Evolutionary conservation across 208 protist genomes (phyloP), one percentile per base, ranked within the genome.

Genomic region (Leishmania aethiopica): DNA sequence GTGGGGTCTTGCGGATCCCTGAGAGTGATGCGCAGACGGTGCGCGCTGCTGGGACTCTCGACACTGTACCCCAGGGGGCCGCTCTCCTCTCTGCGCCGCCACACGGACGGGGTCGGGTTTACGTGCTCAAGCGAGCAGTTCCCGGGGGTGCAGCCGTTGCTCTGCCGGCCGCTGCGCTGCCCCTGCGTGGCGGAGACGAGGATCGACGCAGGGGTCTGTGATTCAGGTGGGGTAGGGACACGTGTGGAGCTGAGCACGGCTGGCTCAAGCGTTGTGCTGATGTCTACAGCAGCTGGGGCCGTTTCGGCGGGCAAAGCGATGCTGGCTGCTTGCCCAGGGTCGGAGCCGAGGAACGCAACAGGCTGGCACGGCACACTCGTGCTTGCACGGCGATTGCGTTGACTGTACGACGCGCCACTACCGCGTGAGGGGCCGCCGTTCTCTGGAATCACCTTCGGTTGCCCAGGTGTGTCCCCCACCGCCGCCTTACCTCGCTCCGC

Each of bases 21-120:
- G 35, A 92, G 75, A n/a, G 88, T 93, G 77, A 93, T 92, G 75
- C 87, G 89, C 51, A 91, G 80, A 19, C 75, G 71, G 45, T 85
- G 62, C 60, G 62, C n/a, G 60, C 77, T 80, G 73, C 80, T 78
- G 49, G 79, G 70, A 64, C 77, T 76, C 72, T 85, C 78, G 3
- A 86, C 79, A 53, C 75, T 84, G 87, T 80, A 86, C 77, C 81
- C 80, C 15, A 64, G 75, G 64, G 71, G 57, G 67, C 67, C n/a
- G 53, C 28, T 74, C 32, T 42, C 55, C 49, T 60, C 49, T 32
- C 35, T 47, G 37, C 62, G 69, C 0, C 60, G 60, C 47, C n/a
- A 28, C 45, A 42, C 37, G 67, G 35, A 55, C 57, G 45, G 17
- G 53, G 64, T 75, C 60, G 62, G n/a, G 80, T 60, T 80, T 45